A percentile compares a stretch with the other conserved stretches of the same genome.
Conservation (phyloP, 495 filamentous ascomycete genomes). For the Penicillium waksmanii region DNA sequence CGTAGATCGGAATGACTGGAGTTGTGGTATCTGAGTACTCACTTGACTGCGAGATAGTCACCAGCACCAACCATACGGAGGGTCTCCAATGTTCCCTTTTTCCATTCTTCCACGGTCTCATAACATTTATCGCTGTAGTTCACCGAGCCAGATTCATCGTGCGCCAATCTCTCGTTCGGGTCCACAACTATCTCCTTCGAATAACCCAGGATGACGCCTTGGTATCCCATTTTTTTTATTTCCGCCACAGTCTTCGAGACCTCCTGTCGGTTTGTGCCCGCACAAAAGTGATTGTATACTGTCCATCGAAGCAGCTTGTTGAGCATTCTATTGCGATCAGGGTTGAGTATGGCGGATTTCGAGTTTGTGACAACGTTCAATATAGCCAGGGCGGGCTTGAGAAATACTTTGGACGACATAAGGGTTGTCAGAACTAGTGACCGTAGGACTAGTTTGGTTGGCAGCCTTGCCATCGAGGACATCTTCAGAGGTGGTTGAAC, state of each 20-base stretch:
- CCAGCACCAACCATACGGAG: conserved; percentile 64
- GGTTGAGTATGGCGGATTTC: conserved; percentile 58
- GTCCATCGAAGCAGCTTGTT: conserved; percentile 69
- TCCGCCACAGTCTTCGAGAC: conserved; percentile 61
- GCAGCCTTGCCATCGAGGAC: conserved; percentile 67
- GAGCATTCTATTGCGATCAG: conserved; percentile 60
- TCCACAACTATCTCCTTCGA: conserved; percentile 73
- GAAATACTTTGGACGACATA: conserved; percentile 72
- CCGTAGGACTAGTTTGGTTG: conserved; percentile 67
- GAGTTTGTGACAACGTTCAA: conserved; percentile 68
- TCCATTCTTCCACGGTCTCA: conserved; percentile 67
- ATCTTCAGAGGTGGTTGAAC: conserved; percentile 19
- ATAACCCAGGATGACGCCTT: conserved; percentile 80
- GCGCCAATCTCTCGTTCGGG: conserved; percentile 42
- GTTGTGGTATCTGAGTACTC: conserved; percentile 17
- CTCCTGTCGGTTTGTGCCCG: conserved; percentile 68
- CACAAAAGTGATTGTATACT: conserved; percentile 85
- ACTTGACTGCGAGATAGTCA: conserved; percentile 82
- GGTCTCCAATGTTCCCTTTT: conserved; percentile 69
- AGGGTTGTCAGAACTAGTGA: conserved; percentile 75
- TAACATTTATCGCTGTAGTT: conserved; percentile 31
- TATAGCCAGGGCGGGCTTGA: conserved; percentile 63
- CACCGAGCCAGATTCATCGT: conserved; percentile 14
- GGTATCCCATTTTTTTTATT: conserved; percentile 69
- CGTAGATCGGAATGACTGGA: neutral